Conservation (phyloP, 257 asterid species). For the Eucommia ulmoides region DNA sequence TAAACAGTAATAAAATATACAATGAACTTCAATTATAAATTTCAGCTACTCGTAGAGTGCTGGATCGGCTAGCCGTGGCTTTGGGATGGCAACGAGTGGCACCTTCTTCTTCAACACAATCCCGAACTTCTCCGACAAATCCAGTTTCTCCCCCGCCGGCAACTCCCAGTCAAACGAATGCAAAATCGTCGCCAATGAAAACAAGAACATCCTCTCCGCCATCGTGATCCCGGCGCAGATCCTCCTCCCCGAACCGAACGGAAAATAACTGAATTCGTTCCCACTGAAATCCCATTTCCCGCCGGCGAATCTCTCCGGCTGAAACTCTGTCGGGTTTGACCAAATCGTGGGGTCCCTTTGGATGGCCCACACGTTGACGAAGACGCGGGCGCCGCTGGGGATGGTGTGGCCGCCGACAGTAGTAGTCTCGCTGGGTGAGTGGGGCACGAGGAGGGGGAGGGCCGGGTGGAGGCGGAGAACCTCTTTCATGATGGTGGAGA, state of each 20-base stretch:
- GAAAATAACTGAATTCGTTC: background rate
- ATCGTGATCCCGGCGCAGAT: background rate
- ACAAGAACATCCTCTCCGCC: constrained; percentile 3
- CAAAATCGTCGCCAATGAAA: background rate
- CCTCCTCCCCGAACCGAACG: background rate
- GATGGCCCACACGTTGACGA: background rate
- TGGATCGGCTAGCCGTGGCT: no score
- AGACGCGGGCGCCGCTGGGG: background rate
- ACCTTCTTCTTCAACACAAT: background rate
- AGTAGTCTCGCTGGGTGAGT: background rate
- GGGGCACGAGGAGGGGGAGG: background rate
- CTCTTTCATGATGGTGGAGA: background rate
- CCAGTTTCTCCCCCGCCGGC: background rate
- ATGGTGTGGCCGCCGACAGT: background rate
- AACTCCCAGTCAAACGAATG: constrained; percentile 2
- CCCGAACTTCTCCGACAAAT: background rate
- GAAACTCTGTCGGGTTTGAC: background rate
- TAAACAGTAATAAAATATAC: no score
- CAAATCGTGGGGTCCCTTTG: background rate
- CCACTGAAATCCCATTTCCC: constrained; percentile 1
- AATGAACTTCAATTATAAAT: no score
- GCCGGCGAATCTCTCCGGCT: background rate
- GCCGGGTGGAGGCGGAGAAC: background rate
- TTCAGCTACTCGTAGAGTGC: no score
- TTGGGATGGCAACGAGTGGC: constrained; percentile 1